A percentile compares a stretch with the other conserved stretches of the same genome.
These are phyloP conservation scores for Mucor irregularis DNA, from an alignment of 371 early-diverging fungal genomes.

Conservation along the genomic window DNA sequence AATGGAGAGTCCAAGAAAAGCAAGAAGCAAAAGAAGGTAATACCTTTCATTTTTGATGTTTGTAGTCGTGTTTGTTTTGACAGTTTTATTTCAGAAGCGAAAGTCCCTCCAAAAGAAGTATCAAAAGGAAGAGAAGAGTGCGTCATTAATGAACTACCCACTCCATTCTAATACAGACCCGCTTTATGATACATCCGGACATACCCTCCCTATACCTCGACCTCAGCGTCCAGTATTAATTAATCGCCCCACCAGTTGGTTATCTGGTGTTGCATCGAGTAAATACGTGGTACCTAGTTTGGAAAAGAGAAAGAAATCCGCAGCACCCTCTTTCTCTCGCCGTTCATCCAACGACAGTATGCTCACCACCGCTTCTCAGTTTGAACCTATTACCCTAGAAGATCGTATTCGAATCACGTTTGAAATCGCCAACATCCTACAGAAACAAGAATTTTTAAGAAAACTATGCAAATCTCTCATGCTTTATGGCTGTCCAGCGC, in stretches of 20 bases:
- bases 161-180: no score
- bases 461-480: conserved; percentile 56
- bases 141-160: no score
- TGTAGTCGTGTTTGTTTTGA: neutral
- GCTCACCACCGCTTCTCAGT: conserved; percentile 51
- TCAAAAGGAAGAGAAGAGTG: no score
- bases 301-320: conserved; percentile 31
- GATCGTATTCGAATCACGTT: conserved; percentile 60
- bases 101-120: conserved; percentile 7
- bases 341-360: conserved; percentile 44
- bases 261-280: conserved; percentile 38
- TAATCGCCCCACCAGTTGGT: conserved; percentile 47
- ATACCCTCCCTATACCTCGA: neutral
- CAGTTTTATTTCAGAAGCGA: conserved; percentile 1
- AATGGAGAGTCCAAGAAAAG: conserved; percentile 11
- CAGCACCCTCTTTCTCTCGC: conserved; percentile 32
- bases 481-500: conserved; percentile 62
- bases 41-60: no score
- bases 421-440: conserved; percentile 63
- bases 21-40: conserved; percentile 18
- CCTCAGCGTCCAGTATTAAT: conserved; percentile 28
- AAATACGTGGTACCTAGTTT: conserved; percentile 48
- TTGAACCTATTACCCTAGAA: conserved; percentile 54
- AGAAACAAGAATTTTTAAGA: conserved; percentile 61
- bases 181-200: conserved; percentile 24